Percentiles rank a stretch among this genome's conserved stretches.
phyloP scores from a whole-genome alignment of 106 monocot species.

The Platanthera guangdongensis region DNA sequence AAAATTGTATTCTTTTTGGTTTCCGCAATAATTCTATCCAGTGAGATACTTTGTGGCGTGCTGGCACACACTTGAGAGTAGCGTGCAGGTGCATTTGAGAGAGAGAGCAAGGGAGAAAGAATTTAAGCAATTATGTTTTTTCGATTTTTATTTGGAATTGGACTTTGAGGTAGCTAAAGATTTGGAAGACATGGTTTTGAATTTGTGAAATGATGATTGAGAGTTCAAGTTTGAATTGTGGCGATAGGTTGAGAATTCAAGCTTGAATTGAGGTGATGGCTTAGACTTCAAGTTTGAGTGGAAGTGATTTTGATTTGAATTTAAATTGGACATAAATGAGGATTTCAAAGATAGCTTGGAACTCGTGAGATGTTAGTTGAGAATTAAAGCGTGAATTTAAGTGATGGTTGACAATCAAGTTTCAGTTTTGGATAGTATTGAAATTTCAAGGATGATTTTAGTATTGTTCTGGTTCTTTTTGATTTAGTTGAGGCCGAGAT shows the following conservation, averaged over 20 bases:
- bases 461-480: not conserved
- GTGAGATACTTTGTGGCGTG: not conserved
- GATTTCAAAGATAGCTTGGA: not conserved
- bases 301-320: not conserved
- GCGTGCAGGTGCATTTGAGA: not conserved
- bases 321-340: not conserved
- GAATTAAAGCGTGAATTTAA: no score
- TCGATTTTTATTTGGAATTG: not conserved
- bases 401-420: no score
- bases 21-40: not conserved
- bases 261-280: not conserved
- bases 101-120: not conserved
- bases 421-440: not conserved
- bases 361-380: no score
- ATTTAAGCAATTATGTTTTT: not conserved
- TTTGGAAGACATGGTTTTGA: not conserved
- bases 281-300: not conserved
- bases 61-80: not conserved
- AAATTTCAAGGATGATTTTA: not conserved
- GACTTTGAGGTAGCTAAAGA: not conserved
- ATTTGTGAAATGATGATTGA: not conserved
- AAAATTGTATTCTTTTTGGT: not conserved
- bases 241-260: not conserved
- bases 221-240: not conserved
- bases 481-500: not conserved